Percentiles rank a stretch among this genome's conserved stretches.
Conservation (phyloP, 1,284 basidiomycete species). For the Cutaneotrichosporon dermatis region DNA sequence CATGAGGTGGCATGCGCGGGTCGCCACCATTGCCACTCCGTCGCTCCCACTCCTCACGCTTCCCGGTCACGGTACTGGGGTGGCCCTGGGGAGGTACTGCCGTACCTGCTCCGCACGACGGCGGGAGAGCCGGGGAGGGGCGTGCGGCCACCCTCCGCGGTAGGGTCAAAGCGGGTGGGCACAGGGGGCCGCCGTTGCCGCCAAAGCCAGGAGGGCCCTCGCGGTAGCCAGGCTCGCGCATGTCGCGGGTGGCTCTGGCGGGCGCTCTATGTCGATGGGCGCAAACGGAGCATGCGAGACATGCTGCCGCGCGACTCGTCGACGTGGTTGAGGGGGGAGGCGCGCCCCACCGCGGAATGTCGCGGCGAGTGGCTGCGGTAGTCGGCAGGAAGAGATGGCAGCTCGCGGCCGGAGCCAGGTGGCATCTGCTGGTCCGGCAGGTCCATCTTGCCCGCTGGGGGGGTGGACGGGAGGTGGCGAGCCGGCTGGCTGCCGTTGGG, state of each 20-base stretch:
- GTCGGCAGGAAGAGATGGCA: conserved; percentile 34
- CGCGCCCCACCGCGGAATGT: conserved; percentile 44
- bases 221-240: conserved; percentile 18
- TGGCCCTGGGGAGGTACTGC: conserved; percentile 19
- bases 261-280: conserved; percentile 73
- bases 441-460: neutral
- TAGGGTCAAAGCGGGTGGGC: conserved; percentile 27
- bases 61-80: conserved; percentile 24
- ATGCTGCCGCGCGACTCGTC: conserved; percentile 44
- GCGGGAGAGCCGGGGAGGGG: conserved; percentile 33
- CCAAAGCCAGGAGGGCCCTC: conserved; percentile 15
- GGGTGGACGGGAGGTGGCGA: conserved; percentile 29
- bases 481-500: conserved; percentile 21
- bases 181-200: neutral
- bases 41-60: conserved; percentile 43
- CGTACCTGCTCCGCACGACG: conserved; percentile 27
- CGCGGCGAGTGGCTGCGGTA: conserved; percentile 20
- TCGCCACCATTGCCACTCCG: conserved; percentile 49
- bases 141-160: conserved; percentile 30
- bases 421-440: conserved; percentile 16
- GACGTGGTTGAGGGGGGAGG: conserved; percentile 44
- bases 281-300: conserved; percentile 64
- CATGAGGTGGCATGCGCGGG: conserved; percentile 20
- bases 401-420: conserved; percentile 27
- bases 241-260: conserved; percentile 32